phyloP scores from a whole-genome alignment of 495 filamentous ascomycete species.

The Chlorociboria aeruginascens region DNA sequence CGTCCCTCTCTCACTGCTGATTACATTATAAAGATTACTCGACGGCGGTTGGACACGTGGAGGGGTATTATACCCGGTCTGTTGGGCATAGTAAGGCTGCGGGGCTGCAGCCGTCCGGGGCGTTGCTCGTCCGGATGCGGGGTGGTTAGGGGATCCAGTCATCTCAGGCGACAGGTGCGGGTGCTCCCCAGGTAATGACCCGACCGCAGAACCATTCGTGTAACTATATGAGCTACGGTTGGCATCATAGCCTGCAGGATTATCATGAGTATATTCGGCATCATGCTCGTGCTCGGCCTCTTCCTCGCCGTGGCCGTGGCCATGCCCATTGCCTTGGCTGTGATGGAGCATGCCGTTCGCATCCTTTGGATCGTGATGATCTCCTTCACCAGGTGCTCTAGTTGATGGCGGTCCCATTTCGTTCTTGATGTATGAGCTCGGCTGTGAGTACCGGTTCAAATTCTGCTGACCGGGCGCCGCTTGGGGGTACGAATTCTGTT shows the following conservation, averaged over 20 bases:
- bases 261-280: slow-evolving; percentile 69
- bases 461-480: slow-evolving; percentile 49
- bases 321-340: slow-evolving; percentile 40
- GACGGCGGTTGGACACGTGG: slow-evolving; percentile 55
- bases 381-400: slow-evolving; percentile 44
- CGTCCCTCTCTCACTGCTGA: slow-evolving; percentile 68
- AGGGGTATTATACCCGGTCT: slow-evolving; percentile 67
- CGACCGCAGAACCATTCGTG: slow-evolving; percentile 49
- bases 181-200: slow-evolving; percentile 59
- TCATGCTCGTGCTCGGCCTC: slow-evolving; percentile 71
- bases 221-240: slow-evolving; percentile 68
- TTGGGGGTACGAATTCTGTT: slow-evolving; percentile 59
- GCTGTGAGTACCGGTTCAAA: slow-evolving; percentile 57
- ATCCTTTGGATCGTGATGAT: slow-evolving; percentile 57
- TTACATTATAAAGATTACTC: slow-evolving; percentile 81
- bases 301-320: slow-evolving; percentile 38
- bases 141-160: slow-evolving; percentile 74
- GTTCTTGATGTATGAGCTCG: slow-evolving; percentile 66
- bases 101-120: slow-evolving; percentile 61
- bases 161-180: slow-evolving; percentile 76
- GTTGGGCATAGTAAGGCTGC: slow-evolving; percentile 58
- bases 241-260: slow-evolving; percentile 48
- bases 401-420: slow-evolving; percentile 86
- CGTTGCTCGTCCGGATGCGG: slow-evolving; percentile 78
- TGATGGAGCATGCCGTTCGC: slow-evolving; percentile 48